Evolutionary conservation across 164 flowering plant genomes (phyloP).

Genomic region (Sedum album): DNA sequence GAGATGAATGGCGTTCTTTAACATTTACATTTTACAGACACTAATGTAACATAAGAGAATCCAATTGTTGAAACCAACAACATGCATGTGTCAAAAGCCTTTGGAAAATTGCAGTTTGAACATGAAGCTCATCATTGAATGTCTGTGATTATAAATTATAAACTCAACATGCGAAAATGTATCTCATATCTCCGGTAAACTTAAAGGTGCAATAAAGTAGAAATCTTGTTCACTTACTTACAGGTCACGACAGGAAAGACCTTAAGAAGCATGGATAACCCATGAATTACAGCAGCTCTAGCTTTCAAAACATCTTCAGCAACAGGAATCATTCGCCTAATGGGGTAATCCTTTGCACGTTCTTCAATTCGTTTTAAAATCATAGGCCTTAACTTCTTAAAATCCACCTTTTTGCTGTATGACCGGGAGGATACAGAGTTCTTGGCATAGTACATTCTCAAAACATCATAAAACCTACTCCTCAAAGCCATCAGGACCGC

Average conservation of each 20-base stretch:
- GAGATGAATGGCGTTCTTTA: too few species aligned
- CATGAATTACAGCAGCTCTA: conserved; percentile 40
- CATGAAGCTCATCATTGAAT: too few species aligned
- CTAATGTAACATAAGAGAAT: too few species aligned
- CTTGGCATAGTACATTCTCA: conserved; percentile 8
- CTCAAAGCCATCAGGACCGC: too few species aligned
- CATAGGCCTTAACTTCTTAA: conserved; percentile 67
- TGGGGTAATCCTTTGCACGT: conserved; percentile 56
- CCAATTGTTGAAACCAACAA: too few species aligned
- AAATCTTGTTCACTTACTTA: conserved; percentile 45
- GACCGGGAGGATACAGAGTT: conserved; percentile 15
- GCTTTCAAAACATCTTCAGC: conserved; percentile 58
- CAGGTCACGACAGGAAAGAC: conserved; percentile 53
- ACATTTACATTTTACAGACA: not conserved
- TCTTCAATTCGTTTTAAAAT: conserved; percentile 54
- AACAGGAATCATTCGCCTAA: conserved; percentile 55
- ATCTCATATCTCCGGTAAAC: too few species aligned
- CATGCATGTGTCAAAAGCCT: too few species aligned
- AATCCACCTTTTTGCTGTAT: conserved; percentile 38
- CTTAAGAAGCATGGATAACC: conserved; percentile 57
- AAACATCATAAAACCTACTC: too few species aligned
- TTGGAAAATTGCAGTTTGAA: too few species aligned
- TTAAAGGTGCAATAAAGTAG: not conserved
- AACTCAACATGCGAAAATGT: too few species aligned
- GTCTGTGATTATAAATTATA: too few species aligned